Evolutionary conservation across 2,329 filamentous ascomycete species (phyloP), one percentile per base, ranked within the genome.

Genomic region (Aureobasidium sp.): DNA sequence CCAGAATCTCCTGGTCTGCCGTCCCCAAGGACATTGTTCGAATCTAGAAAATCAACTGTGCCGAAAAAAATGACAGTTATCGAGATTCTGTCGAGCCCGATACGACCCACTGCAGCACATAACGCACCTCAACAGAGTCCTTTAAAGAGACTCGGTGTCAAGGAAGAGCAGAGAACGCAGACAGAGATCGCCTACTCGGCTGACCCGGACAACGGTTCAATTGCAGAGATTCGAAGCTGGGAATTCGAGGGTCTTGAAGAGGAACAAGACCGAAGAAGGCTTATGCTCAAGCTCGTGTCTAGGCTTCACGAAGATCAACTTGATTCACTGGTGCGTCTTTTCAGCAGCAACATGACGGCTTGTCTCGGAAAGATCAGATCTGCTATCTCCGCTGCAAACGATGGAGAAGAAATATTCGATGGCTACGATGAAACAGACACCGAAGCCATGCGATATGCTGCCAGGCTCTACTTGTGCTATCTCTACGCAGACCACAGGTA

Each of bases 331-430:
- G 16, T 32, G 5, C 27, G 15, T 39, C 30, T 76, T 63, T 76
- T 82, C 39, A 79, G 75, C 66, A 73, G 73, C 66, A 78, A 71
- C 64, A 74, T 82, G 64, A 81, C 73, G 65, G 72, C 68, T 65
- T 47, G 42, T n/a, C 21, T 58, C n/a, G 27, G 25, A 10, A 49
- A 50, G 6, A 21, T 52, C n/a, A 45, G 37, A 39, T 15, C 11
- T 34, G 61, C 57, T 3, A 27, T 61, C 5, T 13, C 30, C 3
- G 36, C 27, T 16, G n/a, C 32, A 16, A 34, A 37, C 15, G 6
- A 39, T 10, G 34, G 42, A 21, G 8, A 11, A 21, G 34, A 32
- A 15, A 6, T 11, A 3, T 41, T 48, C 15, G 29, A 21, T 15
- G 41, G 30, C 29, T 48, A 41, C 41, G 37, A 16, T 34, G 30